Percentiles rank a stretch among this genome's conserved stretches.
phyloP scores from a whole-genome alignment of 169 alveolate genomes.

The Cryptosporidium viatorum region DNA sequence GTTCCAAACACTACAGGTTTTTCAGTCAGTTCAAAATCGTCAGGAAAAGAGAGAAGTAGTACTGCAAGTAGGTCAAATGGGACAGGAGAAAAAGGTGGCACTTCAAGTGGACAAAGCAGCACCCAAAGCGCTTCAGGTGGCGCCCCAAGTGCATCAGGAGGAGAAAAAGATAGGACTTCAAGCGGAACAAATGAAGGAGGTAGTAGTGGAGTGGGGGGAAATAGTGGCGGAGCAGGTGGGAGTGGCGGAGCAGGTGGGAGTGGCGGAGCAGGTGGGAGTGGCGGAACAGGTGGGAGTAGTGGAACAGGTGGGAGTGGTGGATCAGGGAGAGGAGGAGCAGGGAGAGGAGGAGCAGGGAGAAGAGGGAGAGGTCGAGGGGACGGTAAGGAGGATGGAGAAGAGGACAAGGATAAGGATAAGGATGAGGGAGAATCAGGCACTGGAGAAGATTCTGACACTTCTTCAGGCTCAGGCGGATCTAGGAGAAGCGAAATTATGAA shows the following conservation, averaged over 20 bases:
- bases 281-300: background rate
- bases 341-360: background rate
- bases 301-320: background rate
- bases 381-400: background rate
- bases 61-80: background rate
- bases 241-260: background rate
- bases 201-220: no score
- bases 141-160: no score
- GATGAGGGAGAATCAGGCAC: background rate
- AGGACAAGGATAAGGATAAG: background rate
- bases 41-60: background rate
- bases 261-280: background rate
- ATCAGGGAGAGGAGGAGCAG: background rate
- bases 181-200: no score
- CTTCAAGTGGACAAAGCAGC: no score
- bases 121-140: no score
- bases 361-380: background rate
- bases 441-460: conserved; percentile 1
- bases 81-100: no score
- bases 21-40: no score
- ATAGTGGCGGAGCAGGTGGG: no score
- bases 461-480: background rate
- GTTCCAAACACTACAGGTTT: no score
- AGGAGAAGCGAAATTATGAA: background rate
- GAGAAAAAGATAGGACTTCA: no score